phyloP scores from a whole-genome alignment of 75 land plant species.

The Sequoia sempervirens region DNA sequence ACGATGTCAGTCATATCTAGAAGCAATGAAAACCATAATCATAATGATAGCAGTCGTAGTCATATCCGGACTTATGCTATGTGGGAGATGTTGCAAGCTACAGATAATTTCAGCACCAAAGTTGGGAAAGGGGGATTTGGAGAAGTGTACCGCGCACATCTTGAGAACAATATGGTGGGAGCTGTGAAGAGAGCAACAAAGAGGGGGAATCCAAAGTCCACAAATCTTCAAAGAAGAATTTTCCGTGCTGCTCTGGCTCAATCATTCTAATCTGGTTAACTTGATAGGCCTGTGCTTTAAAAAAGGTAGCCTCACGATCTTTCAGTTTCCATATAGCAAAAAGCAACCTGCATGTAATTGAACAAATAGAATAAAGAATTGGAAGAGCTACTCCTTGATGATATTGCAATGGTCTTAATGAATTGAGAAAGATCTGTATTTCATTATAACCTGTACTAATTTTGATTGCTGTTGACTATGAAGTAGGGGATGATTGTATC shows the following conservation, averaged over 20 bases:
- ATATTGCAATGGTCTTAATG: too few relatives aligned
- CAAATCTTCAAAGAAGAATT: constrained; percentile 26
- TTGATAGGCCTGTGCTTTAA: constrained; percentile 28
- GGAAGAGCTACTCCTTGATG: too few relatives aligned
- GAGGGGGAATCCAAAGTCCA: constrained; percentile 12
- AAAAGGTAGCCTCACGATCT: neutral
- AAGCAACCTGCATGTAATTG: too few relatives aligned
- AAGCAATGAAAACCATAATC: neutral
- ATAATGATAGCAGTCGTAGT: too few relatives aligned
- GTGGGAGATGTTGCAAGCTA: constrained; percentile 17
- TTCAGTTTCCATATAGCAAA: too few relatives aligned
- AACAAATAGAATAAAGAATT: too few relatives aligned
- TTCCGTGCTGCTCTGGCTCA: constrained; percentile 27
- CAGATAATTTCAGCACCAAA: constrained; percentile 14
- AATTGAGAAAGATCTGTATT: too few relatives aligned
- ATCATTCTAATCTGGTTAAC: constrained; percentile 22
- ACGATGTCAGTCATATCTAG: neutral
- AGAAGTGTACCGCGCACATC: constrained; percentile 21
- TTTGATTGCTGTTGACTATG: too few relatives aligned
- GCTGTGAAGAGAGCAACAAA: constrained; percentile 28
- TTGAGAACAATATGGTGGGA: constrained; percentile 16
- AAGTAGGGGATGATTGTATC: too few relatives aligned
- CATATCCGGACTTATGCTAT: constrained; percentile 16
- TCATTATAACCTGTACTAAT: too few relatives aligned
- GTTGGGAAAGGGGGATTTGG: constrained; percentile 22